Evolutionary conservation across 768 basidiomycete genomes (phyloP).

Genomic region (Tylopilus intermedius): DNA sequence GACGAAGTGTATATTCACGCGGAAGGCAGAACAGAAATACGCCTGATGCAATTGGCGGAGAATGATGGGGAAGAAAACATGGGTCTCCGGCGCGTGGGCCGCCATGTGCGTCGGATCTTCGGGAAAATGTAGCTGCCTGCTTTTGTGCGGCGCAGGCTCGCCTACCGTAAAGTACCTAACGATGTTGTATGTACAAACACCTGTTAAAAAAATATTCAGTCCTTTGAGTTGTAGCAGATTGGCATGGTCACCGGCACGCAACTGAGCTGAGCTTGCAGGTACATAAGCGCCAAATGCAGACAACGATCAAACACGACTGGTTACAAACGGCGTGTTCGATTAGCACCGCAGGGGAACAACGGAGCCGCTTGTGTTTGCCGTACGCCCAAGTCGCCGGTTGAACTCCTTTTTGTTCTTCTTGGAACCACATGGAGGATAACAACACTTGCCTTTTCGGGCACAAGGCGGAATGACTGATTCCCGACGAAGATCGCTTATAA

Average conservation of each 20-base stretch:
- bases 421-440: conserved; percentile 18
- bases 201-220: background rate
- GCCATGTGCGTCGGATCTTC: conserved; percentile 29
- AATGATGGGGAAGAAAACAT: conserved; percentile 9
- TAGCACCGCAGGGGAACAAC: conserved; percentile 17
- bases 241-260: conserved; percentile 2
- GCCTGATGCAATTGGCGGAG: conserved; percentile 12
- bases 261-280: conserved; percentile 7
- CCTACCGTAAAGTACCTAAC: conserved; percentile 2
- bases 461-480: conserved; percentile 18
- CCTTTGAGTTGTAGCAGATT: background rate
- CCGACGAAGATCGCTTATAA: background rate
- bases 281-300: background rate
- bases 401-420: conserved; percentile 27
- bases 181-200: background rate
- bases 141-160: conserved; percentile 15
- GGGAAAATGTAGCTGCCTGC: conserved; percentile 4
- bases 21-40: conserved; percentile 22
- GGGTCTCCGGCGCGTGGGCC: conserved; percentile 21
- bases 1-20: conserved; percentile 30
- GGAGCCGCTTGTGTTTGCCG: background rate
- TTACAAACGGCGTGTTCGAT: conserved; percentile 8
- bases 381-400: conserved; percentile 10
- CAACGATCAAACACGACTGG: background rate
- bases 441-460: conserved; percentile 31